Evolutionary conservation across 83 land plant genomes (phyloP).

Genomic region (Isoetes engelmannii): DNA sequence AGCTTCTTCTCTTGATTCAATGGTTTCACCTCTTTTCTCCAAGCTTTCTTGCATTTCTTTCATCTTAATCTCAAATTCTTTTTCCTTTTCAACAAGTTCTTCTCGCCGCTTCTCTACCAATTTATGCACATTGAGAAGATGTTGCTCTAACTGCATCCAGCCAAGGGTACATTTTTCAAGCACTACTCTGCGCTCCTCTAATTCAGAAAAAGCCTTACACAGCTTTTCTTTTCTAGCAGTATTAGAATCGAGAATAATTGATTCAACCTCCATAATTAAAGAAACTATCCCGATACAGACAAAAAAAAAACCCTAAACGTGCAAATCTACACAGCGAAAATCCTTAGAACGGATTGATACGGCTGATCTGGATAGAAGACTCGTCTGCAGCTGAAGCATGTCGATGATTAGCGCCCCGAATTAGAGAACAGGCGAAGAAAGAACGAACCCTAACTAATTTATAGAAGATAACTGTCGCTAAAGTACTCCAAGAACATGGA

Average conservation of each 20-base stretch:
- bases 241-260: neutral
- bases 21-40: neutral
- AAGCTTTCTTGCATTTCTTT: neutral
- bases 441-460: no score
- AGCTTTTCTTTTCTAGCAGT: neutral
- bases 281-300: neutral
- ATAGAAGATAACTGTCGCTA: no score
- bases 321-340: neutral
- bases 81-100: neutral
- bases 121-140: neutral
- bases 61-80: neutral
- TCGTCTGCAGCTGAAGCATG: no score
- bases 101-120: neutral
- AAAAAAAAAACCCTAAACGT: neutral
- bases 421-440: no score
- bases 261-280: neutral
- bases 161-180: neutral
- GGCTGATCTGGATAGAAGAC: neutral
- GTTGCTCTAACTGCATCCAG: conserved; percentile 5
- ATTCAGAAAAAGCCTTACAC: neutral
- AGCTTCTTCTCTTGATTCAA: neutral
- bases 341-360: neutral
- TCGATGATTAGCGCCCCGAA: no score
- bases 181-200: neutral
- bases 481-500: no score